Percentiles rank a stretch among this genome's conserved stretches.
Evolutionary conservation across 1,139 yeast genomes (phyloP).

Genomic region (Fermentozyma sake): DNA sequence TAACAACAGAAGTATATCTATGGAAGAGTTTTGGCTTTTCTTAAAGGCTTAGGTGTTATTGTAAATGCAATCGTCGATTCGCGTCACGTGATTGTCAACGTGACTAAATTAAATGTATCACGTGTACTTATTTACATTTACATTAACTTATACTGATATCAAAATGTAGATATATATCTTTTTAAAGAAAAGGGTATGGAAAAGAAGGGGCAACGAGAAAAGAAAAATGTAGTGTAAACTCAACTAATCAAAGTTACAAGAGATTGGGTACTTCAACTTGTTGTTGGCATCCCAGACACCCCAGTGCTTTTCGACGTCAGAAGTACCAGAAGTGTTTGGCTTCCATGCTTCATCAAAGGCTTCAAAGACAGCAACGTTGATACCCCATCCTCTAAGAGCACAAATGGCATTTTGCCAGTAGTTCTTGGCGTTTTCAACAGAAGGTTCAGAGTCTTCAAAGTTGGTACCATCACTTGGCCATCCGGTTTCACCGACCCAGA

Average conservation of each 20-base stretch:
- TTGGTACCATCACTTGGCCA: constrained; percentile 91
- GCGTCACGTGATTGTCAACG: no score
- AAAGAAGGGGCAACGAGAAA: not conserved
- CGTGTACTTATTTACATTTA: no score
- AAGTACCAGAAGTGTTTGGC: constrained; percentile 81
- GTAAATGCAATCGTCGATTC: no score
- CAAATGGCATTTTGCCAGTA: constrained; percentile 89
- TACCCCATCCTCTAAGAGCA: constrained; percentile 93
- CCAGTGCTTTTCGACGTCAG: constrained; percentile 89
- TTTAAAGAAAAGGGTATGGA: not conserved
- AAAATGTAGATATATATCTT: not conserved
- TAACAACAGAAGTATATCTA: no score
- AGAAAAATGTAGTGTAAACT: not conserved
- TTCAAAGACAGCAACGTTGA: constrained; percentile 88
- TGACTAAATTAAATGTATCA: no score
- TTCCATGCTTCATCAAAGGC: constrained; percentile 96
- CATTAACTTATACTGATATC: no score
- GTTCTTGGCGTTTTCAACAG: constrained; percentile 64
- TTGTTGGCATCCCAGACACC: constrained; percentile 70
- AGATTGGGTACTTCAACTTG: constrained; percentile 54
- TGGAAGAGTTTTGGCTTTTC: no score
- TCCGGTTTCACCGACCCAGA: constrained; percentile 98
- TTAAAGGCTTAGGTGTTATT: no score
- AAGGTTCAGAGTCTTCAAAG: constrained; percentile 62
- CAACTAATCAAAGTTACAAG: constrained; percentile 43